Evolutionary conservation across 2,329 filamentous ascomycete genomes (phyloP).

Genomic region (Alternaria atra): DNA sequence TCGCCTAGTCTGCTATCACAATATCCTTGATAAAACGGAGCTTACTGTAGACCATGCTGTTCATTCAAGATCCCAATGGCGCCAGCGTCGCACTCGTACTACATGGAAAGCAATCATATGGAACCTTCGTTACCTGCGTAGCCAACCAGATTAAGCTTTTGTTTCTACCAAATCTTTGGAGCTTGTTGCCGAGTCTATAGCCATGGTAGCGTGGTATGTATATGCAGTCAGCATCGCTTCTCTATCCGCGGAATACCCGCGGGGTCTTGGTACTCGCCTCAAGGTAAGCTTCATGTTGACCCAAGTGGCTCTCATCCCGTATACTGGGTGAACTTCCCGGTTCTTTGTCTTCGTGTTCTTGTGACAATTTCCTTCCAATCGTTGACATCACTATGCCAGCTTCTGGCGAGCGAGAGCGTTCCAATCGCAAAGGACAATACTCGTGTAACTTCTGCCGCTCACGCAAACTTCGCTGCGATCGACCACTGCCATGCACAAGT

Average conservation of each 20-base stretch:
- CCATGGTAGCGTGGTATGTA: not conserved
- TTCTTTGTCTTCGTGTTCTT: too few relatives aligned
- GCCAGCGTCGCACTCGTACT: not conserved
- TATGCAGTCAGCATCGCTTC: constrained; percentile 2
- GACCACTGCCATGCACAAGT: constrained; percentile 39
- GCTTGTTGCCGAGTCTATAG: not conserved
- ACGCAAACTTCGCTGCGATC: constrained; percentile 40
- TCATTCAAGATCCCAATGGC: not conserved
- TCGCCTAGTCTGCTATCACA: too few relatives aligned
- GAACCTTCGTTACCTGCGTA: not conserved
- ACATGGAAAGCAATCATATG: not conserved
- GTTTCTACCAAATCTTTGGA: not conserved
- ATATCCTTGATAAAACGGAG: not conserved
- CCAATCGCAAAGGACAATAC: constrained; percentile 23
- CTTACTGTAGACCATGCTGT: not conserved
- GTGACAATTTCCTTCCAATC: not conserved
- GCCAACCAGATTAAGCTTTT: not conserved
- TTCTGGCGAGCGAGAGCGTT: not conserved
- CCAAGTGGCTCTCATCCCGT: not conserved
- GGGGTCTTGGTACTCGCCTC: not conserved
- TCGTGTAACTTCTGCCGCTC: constrained; percentile 38
- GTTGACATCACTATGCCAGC: not conserved
- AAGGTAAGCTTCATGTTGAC: not conserved
- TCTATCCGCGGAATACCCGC: not conserved
- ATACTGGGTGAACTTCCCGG: too few relatives aligned